Percentiles rank a stretch among this genome's conserved stretches.
Evolutionary conservation across 2,329 filamentous ascomycete genomes (phyloP).

Genomic region (Neospermospora avenae): DNA sequence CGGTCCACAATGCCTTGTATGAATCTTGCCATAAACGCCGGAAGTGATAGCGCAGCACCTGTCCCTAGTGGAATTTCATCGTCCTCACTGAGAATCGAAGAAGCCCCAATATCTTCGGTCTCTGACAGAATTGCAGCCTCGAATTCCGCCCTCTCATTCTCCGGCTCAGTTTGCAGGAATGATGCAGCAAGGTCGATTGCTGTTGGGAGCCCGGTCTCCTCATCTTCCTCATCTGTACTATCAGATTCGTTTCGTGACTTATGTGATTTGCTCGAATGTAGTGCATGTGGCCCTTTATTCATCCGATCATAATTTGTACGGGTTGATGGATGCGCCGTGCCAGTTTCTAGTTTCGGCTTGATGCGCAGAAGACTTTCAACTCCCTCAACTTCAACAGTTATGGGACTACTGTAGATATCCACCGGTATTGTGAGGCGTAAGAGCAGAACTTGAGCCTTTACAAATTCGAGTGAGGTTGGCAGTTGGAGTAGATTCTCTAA

Average conservation of each 20-base stretch:
- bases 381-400: conserved; percentile 77
- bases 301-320: conserved; percentile 34
- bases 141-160: conserved; percentile 61
- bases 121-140: conserved; percentile 66
- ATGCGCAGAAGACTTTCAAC: conserved; percentile 68
- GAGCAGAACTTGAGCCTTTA: conserved; percentile 69
- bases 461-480: conserved; percentile 67
- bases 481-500: conserved; percentile 71
- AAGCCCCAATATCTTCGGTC: conserved; percentile 59
- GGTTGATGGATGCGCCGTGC: conserved; percentile 34
- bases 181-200: conserved; percentile 72
- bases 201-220: conserved; percentile 55
- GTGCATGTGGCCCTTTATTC: conserved; percentile 28
- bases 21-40: conserved; percentile 67
- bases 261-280: neutral
- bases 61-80: conserved; percentile 61
- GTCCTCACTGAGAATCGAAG: conserved; percentile 58
- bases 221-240: conserved; percentile 21
- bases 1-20: conserved; percentile 72
- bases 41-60: conserved; percentile 66
- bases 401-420: conserved; percentile 82
- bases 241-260: conserved; percentile 11
- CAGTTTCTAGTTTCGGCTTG: conserved; percentile 31
- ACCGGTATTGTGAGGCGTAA: conserved; percentile 82
- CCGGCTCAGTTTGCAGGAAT: conserved; percentile 70